phyloP scores from a whole-genome alignment of 306 rosid genomes.

The Cicer pinnatifidum region DNA sequence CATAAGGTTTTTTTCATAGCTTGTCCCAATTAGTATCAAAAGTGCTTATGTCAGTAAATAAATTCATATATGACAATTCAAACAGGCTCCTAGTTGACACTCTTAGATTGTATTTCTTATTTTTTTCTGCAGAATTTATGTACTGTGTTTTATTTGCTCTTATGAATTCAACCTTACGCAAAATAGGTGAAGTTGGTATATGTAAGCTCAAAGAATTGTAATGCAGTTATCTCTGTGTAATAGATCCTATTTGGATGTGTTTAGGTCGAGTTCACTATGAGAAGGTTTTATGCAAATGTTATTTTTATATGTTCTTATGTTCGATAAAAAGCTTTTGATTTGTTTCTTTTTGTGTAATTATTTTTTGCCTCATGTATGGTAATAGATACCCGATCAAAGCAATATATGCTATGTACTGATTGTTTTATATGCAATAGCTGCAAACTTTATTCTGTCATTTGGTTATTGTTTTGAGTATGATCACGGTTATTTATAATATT shows the following conservation, averaged over 20 bases:
- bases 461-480: slow-evolving; percentile 9
- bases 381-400: neutral
- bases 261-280: neutral
- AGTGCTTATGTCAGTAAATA: no score
- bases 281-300: neutral
- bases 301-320: neutral
- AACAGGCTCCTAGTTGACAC: no score
- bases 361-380: neutral
- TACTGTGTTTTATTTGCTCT: neutral
- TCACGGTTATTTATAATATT: slow-evolving; percentile 24
- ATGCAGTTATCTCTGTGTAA: slow-evolving; percentile 25
- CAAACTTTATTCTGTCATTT: neutral
- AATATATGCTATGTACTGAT: slow-evolving; percentile 4
- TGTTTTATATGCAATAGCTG: neutral
- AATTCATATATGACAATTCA: no score
- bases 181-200: slow-evolving; percentile 19
- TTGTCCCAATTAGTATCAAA: no score
- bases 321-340: neutral
- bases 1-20: no score
- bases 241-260: slow-evolving; percentile 7
- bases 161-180: neutral
- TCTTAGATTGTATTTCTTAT: no score
- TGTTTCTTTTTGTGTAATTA: slow-evolving; percentile 6
- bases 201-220: neutral
- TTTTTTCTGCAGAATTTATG: no score